These are phyloP conservation scores for Leccinum ochraceum DNA, from an alignment of 768 basidiomycete species.

Conservation along the genomic window DNA sequence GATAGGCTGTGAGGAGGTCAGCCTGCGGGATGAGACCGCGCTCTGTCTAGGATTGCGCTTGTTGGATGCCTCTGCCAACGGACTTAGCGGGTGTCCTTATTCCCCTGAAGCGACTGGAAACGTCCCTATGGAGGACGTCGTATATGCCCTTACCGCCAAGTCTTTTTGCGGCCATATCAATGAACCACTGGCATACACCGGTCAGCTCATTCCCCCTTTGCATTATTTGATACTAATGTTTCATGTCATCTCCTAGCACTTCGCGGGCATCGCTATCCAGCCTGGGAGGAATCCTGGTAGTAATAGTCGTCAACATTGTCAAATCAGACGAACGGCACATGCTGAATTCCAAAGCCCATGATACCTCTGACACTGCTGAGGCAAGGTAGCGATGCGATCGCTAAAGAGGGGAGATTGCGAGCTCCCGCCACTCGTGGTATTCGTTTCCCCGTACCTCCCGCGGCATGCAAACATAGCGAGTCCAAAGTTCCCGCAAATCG, in stretches of 20 bases:
- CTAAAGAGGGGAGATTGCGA: too few species aligned
- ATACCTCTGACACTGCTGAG: too few species aligned
- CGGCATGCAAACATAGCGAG: too few species aligned
- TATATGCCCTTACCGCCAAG: constrained; percentile 77
- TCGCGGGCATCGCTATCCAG: background rate
- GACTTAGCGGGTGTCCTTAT: constrained; percentile 96
- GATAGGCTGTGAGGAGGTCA: constrained; percentile 95
- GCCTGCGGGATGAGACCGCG: constrained; percentile 63
- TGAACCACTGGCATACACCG: constrained; percentile 15
- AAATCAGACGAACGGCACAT: too few species aligned
- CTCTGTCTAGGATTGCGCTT: too few species aligned
- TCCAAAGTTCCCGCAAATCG: too few species aligned
- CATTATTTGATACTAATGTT: background rate
- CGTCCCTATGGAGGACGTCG: constrained; percentile 89
- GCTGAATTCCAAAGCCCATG: too few species aligned
- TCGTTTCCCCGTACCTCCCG: too few species aligned
- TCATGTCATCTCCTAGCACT: background rate
- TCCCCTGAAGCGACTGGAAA: constrained; percentile 96
- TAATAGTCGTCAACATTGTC: background rate
- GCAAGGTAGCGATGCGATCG: too few species aligned
- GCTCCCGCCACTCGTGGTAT: too few species aligned
- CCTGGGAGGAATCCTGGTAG: background rate
- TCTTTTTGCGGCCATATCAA: constrained; percentile 53
- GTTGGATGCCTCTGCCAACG: constrained; percentile 77
- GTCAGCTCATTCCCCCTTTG: constrained; percentile 11